These are phyloP conservation scores for Diphasiastrum complanatum DNA, from an alignment of 83 land plant genomes.

Conservation along the genomic window DNA sequence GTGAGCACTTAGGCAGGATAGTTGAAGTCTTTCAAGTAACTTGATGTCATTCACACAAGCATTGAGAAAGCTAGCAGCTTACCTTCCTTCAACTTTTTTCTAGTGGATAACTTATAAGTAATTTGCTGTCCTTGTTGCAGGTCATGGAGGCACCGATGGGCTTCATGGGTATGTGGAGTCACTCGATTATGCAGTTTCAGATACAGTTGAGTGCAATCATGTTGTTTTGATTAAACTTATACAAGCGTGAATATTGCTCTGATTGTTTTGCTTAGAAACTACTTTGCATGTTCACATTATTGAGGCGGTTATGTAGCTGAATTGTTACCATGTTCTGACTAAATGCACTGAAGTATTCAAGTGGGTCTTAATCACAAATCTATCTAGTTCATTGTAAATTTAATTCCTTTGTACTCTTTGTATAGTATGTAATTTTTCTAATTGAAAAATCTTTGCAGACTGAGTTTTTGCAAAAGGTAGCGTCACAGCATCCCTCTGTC, in stretches of 20 bases:
- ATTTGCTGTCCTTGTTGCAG: constrained; percentile 32
- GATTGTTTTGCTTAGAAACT: neutral
- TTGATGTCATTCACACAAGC: too few species aligned
- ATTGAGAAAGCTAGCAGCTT: neutral
- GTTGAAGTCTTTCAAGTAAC: too few species aligned
- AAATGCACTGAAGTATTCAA: too few species aligned
- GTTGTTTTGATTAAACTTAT: neutral
- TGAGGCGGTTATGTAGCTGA: neutral
- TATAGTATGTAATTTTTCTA: neutral
- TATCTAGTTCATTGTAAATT: too few species aligned
- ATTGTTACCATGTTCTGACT: neutral
- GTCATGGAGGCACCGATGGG: constrained; percentile 99
- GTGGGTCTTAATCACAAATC: too few species aligned
- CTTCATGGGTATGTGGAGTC: constrained; percentile 97
- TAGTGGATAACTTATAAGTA: neutral
- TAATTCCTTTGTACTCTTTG: neutral
- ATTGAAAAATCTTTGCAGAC: constrained; percentile 37
- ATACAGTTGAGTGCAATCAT: constrained; percentile 50
- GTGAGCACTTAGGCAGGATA: constrained; percentile 45
- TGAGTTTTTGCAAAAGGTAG: constrained; percentile 53
- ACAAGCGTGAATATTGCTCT: too few species aligned
- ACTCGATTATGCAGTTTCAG: constrained; percentile 84
- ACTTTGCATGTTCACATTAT: neutral
- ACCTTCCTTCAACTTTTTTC: neutral
- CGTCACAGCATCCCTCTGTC: constrained; percentile 55